These are phyloP conservation scores for Houttuynia cordata DNA, from an alignment of 164 flowering plant genomes.

Conservation along the genomic window DNA sequence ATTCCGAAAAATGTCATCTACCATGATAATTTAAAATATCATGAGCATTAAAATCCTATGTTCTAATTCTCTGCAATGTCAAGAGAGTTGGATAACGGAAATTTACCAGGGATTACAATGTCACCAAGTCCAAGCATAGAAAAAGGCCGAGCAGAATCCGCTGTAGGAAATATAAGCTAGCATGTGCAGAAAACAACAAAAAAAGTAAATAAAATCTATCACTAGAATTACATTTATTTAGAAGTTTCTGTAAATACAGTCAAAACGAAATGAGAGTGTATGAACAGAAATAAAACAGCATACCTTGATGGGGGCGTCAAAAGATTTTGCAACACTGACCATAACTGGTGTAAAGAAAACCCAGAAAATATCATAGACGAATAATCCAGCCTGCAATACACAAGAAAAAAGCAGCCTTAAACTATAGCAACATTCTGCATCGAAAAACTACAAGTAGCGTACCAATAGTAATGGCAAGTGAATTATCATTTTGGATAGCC, in stretches of 20 bases:
- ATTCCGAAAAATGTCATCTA: too few species aligned
- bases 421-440: too few species aligned
- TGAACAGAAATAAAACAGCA: background rate
- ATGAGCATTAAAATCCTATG: background rate
- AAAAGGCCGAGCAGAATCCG: conserved; percentile 63
- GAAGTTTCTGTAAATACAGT: background rate
- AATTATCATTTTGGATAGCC: too few species aligned
- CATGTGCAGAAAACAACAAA: conserved; percentile 16
- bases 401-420: background rate
- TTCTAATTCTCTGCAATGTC: too few species aligned
- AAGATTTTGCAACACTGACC: conserved; percentile 99
- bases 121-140: conserved; percentile 99
- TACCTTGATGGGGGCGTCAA: conserved; percentile 99
- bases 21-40: too few species aligned
- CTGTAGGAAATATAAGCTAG: conserved; percentile 85
- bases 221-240: background rate
- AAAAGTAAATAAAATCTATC: background rate
- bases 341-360: conserved; percentile 99
- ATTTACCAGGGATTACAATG: conserved; percentile 89
- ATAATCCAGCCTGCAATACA: conserved; percentile 79
- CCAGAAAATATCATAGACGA: conserved; percentile 97
- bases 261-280: background rate
- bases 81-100: background rate
- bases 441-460: too few species aligned
- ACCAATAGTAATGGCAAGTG: too few species aligned